phyloP scores from a whole-genome alignment of 805 yeast genomes.

The Ogataea naganishii region DNA sequence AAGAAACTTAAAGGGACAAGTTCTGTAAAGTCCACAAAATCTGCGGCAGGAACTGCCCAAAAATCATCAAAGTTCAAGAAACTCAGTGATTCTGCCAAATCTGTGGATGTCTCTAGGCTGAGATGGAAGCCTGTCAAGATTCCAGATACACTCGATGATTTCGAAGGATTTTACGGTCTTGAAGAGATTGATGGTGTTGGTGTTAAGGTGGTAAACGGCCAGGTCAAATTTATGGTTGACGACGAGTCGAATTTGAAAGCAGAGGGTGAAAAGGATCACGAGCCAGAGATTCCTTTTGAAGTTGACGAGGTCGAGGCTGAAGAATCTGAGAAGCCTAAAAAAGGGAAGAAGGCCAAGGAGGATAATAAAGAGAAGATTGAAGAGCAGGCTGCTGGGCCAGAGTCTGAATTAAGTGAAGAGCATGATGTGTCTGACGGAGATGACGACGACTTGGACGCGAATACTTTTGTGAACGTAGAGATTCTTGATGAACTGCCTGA shows the following conservation, averaged over 20 bases:
- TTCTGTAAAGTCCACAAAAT: neutral
- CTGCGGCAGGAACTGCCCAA: neutral
- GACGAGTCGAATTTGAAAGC: slow-evolving; percentile 21
- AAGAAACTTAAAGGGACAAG: neutral
- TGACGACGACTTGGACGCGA: slow-evolving; percentile 13
- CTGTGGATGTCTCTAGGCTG: slow-evolving; percentile 42
- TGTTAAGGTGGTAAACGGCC: slow-evolving; percentile 65
- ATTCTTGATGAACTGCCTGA: slow-evolving; percentile 8
- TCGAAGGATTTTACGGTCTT: slow-evolving; percentile 84
- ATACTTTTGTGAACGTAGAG: slow-evolving; percentile 2
- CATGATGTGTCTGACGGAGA: slow-evolving; percentile 17
- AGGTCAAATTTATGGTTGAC: slow-evolving; percentile 45
- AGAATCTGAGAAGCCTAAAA: slow-evolving; percentile 11
- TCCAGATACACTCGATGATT: slow-evolving; percentile 78
- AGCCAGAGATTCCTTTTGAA: slow-evolving; percentile 13
- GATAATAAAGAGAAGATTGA: slow-evolving; percentile 4
- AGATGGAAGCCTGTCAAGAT: slow-evolving; percentile 78
- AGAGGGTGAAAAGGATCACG: slow-evolving; percentile 11
- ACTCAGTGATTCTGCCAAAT: slow-evolving; percentile 4
- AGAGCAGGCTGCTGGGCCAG: slow-evolving; percentile 1
- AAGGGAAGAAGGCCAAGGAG: slow-evolving; percentile 10
- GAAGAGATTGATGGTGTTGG: slow-evolving; percentile 94
- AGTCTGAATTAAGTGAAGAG: slow-evolving; percentile 7
- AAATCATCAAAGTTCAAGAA: slow-evolving; percentile 1
- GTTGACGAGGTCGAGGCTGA: slow-evolving; percentile 14